Evolutionary conservation across 2,329 filamentous ascomycete genomes (phyloP).

Genomic region (Claviceps capensis): DNA sequence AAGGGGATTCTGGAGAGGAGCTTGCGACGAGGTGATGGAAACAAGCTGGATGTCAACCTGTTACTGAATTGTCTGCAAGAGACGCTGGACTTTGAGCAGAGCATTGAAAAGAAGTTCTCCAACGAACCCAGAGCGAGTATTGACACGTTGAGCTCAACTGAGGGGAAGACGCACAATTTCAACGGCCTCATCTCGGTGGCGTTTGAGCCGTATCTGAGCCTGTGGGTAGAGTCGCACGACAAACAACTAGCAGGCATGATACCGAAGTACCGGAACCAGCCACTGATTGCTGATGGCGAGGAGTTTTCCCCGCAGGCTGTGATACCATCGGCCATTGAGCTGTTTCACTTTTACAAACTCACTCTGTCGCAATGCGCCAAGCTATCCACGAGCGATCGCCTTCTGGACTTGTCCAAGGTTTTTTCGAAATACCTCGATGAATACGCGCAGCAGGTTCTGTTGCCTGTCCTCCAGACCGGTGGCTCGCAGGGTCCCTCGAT

Average conservation of each 20-base stretch:
- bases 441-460: slow-evolving; percentile 84
- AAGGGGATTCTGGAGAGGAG: slow-evolving; percentile 82
- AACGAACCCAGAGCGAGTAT: slow-evolving; percentile 65
- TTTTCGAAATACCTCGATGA: slow-evolving; percentile 90
- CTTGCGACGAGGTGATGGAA: slow-evolving; percentile 64
- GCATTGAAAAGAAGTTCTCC: slow-evolving; percentile 70
- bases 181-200: slow-evolving; percentile 88
- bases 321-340: slow-evolving; percentile 83
- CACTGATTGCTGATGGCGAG: slow-evolving; percentile 68
- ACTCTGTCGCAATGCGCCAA: slow-evolving; percentile 92
- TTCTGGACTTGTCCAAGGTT: slow-evolving; percentile 72
- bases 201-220: slow-evolving; percentile 89
- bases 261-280: slow-evolving; percentile 74
- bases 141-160: slow-evolving; percentile 72
- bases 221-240: slow-evolving; percentile 96
- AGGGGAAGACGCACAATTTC: slow-evolving; percentile 65
- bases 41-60: slow-evolving; percentile 77
- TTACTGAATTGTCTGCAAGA: slow-evolving; percentile 83
- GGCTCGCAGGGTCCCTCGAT: slow-evolving; percentile 39
- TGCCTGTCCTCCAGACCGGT: slow-evolving; percentile 51
- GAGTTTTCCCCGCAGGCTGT: slow-evolving; percentile 86
- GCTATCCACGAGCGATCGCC: slow-evolving; percentile 75
- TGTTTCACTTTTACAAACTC: slow-evolving; percentile 94
- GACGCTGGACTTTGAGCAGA: slow-evolving; percentile 93
- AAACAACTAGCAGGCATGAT: slow-evolving; percentile 74